phyloP scores from a whole-genome alignment of 1,284 basidiomycete species.

The Leccinum pseudoinsigne region DNA sequence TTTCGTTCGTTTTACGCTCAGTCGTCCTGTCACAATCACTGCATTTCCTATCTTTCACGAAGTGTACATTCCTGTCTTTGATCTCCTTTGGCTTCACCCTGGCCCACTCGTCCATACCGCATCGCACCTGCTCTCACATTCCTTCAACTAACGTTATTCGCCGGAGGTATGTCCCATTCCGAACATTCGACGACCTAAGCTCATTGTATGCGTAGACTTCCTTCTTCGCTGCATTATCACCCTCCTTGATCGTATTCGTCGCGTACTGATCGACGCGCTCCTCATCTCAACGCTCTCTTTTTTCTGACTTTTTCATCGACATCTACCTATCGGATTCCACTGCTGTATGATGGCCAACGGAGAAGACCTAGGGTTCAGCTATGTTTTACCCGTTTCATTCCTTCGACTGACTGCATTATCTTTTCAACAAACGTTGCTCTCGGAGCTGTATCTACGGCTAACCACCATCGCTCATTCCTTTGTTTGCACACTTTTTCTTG shows the following conservation, averaged over 20 bases:
- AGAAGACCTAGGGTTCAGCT: neutral
- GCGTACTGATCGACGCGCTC: neutral
- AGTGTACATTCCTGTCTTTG: no score
- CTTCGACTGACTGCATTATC: no score
- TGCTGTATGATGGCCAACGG: slow-evolving; percentile 3
- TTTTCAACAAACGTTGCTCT: no score
- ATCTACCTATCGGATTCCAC: neutral
- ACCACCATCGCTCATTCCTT: no score
- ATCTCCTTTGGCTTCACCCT: neutral
- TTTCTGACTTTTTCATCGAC: neutral
- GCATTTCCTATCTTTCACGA: no score
- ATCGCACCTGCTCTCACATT: neutral
- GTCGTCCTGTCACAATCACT: no score
- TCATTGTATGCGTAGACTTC: slow-evolving; percentile 8
- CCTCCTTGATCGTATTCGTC: slow-evolving; percentile 6
- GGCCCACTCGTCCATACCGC: slow-evolving; percentile 1
- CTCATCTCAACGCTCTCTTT: slow-evolving; percentile 4
- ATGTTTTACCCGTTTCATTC: neutral
- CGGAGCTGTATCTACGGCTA: no score
- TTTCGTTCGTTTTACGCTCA: no score
- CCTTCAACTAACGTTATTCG: slow-evolving; percentile 13
- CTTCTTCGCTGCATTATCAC: neutral
- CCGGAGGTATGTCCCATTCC: slow-evolving; percentile 17
- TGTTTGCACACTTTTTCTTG: no score
- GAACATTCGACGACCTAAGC: neutral